Evolutionary conservation across 352 stramenopile genomes (phyloP), one percentile per base, ranked within the genome.

Genomic region (Hyaloperonospora brassicae): DNA sequence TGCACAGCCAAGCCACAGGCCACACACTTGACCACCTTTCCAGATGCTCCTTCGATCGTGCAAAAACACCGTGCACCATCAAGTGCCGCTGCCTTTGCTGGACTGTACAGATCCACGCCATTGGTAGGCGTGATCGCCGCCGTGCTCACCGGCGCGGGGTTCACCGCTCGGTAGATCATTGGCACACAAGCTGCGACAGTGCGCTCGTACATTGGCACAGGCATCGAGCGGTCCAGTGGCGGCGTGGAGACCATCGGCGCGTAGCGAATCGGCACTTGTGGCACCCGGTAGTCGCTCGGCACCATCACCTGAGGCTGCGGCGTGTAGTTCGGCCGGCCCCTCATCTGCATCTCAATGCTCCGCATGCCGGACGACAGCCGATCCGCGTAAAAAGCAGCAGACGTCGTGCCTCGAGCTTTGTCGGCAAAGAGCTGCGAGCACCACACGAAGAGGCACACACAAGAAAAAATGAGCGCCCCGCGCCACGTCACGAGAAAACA

Each of bases 61-160:
- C 83, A 93, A 41, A 89, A 85, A 49, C 83, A 93, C 11, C 83
- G 65, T 22, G 78, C 76, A 12, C 65, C 66, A 12, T 70, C 49
- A 22, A 86, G 30, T 6, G 71, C 58, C 1, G 62, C 45, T 2
- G 60, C 57, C 9, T 59, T 71, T 5, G 50, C 65, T 3, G 71
- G 52, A 12, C 56, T 68, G 34, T 76, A 73, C 9, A 76, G 31
- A 31, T 79, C 70, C 13, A 69, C 64, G 23, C 61, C 54, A 47
- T 49, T 61, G n/a, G 68, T 59, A 14, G 61, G 21, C 11, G 57
- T 46, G 23, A 70, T 54, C 24, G 72, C 50, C 10, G 35, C 61
- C 31, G 61, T 59, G 27, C 47, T 45, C 9, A 55, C 40, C 5
- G 40, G 10, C 11, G 44, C 55, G 2, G 46, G 30, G 36, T 44